A percentile compares a stretch with the other conserved stretches of the same genome.
phyloP scores from a whole-genome alignment of 768 basidiomycete genomes.

The Mrakia blollopis region DNA sequence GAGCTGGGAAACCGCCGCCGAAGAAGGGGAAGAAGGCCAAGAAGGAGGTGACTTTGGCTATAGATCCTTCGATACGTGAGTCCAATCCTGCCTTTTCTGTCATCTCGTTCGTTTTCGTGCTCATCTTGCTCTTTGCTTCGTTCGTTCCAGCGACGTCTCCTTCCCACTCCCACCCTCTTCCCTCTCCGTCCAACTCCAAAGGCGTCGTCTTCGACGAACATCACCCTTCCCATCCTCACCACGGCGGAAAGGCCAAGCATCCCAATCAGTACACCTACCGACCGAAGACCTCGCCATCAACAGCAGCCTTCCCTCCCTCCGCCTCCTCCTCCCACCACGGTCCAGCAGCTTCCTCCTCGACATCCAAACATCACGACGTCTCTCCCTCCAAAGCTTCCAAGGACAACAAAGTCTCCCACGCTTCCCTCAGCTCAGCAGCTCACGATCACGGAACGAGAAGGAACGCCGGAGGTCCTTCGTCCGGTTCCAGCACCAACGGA shows the following conservation, averaged over 20 bases:
- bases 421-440: slow-evolving; percentile 38
- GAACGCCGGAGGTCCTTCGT: slow-evolving; percentile 32
- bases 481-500: background rate
- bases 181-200: background rate
- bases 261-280: slow-evolving; percentile 53
- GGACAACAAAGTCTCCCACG: slow-evolving; percentile 28
- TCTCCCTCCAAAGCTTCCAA: slow-evolving; percentile 8
- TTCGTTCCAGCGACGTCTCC: background rate
- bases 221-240: slow-evolving; percentile 7
- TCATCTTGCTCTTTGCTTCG: background rate
- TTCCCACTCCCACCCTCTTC: background rate
- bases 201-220: background rate
- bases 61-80: slow-evolving; percentile 6
- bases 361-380: background rate
- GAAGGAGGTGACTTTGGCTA: slow-evolving; percentile 10
- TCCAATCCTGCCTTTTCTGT: background rate
- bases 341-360: background rate
- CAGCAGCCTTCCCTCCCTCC: slow-evolving; percentile 4
- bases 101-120: background rate
- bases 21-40: slow-evolving; percentile 28
- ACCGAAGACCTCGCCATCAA: slow-evolving; percentile 36
- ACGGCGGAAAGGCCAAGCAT: slow-evolving; percentile 44
- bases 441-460: slow-evolving; percentile 33
- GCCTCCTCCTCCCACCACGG: slow-evolving; percentile 32
- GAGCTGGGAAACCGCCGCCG: background rate